Evolutionary conservation across 306 rosid species (phyloP).

Genomic region (Sindora glabra): DNA sequence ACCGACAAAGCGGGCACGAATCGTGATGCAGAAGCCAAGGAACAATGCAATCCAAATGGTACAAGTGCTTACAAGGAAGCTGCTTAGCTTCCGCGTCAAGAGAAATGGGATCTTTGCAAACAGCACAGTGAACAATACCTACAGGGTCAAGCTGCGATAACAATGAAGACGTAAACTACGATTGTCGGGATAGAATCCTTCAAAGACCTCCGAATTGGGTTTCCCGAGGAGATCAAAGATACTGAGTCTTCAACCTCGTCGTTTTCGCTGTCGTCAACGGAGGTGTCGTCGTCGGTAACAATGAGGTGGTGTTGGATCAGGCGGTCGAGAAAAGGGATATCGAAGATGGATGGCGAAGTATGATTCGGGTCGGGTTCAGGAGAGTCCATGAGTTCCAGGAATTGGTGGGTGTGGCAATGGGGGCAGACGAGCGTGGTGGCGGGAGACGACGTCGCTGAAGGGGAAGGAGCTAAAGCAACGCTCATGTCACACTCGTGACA

Average conservation of each 20-base stretch:
- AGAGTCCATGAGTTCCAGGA: slow-evolving; percentile 76
- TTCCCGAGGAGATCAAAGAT: slow-evolving; percentile 1
- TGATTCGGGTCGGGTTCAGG: slow-evolving; percentile 25
- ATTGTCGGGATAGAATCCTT: slow-evolving; percentile 24
- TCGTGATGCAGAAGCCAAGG: slow-evolving; percentile 65
- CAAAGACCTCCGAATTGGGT: slow-evolving; percentile 13
- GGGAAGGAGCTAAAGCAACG: slow-evolving; percentile 35
- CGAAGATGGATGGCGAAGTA: slow-evolving; percentile 20
- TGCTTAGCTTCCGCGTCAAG: slow-evolving; percentile 44
- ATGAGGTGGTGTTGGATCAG: slow-evolving; percentile 33
- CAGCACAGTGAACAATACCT: slow-evolving; percentile 50
- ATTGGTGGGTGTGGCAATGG: slow-evolving; percentile 59
- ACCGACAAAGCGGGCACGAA: slow-evolving; percentile 82
- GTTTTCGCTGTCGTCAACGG: not conserved
- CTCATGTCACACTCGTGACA: slow-evolving; percentile 96
- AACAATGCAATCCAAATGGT: slow-evolving; percentile 70
- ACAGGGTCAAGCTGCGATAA: slow-evolving; percentile 26
- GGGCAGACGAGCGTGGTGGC: slow-evolving; percentile 45
- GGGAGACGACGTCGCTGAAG: slow-evolving; percentile 9
- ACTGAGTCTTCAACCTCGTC: not conserved
- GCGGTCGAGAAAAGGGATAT: slow-evolving; percentile 26
- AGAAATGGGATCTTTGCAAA: slow-evolving; percentile 53
- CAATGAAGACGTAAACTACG: slow-evolving; percentile 20
- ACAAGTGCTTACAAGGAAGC: slow-evolving; percentile 70
- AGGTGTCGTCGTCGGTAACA: slow-evolving; percentile 3